A percentile compares a stretch with the other conserved stretches of the same genome.
These are phyloP conservation scores for Bombardia bombarda DNA, from an alignment of 495 filamentous ascomycete species.

Conservation along the genomic window DNA sequence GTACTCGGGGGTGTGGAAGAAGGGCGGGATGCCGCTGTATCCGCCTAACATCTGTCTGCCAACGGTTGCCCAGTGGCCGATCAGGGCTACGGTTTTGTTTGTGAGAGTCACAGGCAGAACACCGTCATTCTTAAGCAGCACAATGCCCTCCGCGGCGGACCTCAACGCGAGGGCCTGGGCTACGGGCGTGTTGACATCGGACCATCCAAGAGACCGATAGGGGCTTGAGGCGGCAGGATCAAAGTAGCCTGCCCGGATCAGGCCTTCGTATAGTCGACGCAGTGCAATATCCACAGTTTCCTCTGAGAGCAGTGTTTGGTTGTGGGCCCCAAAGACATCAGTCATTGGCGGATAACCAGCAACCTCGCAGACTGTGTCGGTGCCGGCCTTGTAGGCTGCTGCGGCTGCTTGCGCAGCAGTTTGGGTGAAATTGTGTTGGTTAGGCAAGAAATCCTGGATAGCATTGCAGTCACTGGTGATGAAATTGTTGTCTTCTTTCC, in stretches of 20 bases:
- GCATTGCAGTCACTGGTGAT: slow-evolving; percentile 40
- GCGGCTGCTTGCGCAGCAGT: slow-evolving; percentile 17
- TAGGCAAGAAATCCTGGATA: slow-evolving; percentile 11
- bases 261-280: slow-evolving; percentile 29
- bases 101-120: slow-evolving; percentile 14
- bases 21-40: slow-evolving; percentile 32
- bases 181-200: slow-evolving; percentile 16
- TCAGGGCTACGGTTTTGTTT: slow-evolving; percentile 24
- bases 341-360: slow-evolving; percentile 11
- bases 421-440: slow-evolving; percentile 24
- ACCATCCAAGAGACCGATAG: slow-evolving; percentile 10
- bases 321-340: slow-evolving; percentile 17
- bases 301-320: slow-evolving; percentile 7
- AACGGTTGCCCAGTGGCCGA: slow-evolving; percentile 34
- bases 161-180: slow-evolving; percentile 28
- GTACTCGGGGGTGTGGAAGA: slow-evolving; percentile 22
- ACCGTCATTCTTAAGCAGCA: slow-evolving; percentile 35
- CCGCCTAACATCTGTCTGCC: slow-evolving; percentile 28
- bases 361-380: slow-evolving; percentile 22
- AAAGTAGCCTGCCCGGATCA: slow-evolving; percentile 36
- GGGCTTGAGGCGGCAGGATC: slow-evolving; percentile 6
- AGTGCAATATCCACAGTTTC: slow-evolving; percentile 15
- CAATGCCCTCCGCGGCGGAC: slow-evolving; percentile 25
- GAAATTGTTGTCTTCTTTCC: slow-evolving; percentile 33
- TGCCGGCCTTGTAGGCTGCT: slow-evolving; percentile 13